Evolutionary conservation across 1,284 basidiomycete genomes (phyloP).

Genomic region (Pulveroboletus sp.): DNA sequence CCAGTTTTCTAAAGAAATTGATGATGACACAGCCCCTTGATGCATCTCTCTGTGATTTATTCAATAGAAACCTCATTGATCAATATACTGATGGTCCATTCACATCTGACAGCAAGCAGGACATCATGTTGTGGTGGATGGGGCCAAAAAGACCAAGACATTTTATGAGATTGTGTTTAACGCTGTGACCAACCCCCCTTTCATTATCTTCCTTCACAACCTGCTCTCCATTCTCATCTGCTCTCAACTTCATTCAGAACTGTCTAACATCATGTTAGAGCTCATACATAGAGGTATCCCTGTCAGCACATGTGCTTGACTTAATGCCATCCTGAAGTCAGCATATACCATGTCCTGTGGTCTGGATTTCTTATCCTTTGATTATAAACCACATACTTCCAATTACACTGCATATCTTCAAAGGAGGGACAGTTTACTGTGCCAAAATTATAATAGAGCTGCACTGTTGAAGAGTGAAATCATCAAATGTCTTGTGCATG

Average conservation of each 20-base stretch:
- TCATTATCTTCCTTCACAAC: neutral
- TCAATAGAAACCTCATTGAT: neutral
- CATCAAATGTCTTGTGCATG: neutral
- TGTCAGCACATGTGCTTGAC: no score
- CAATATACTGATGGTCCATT: neutral
- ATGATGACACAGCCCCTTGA: neutral
- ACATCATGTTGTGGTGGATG: neutral
- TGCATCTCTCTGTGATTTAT: neutral
- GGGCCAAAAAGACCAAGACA: neutral
- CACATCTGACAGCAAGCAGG: neutral
- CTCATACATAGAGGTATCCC: no score
- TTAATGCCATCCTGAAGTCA: no score
- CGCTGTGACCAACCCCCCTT: neutral
- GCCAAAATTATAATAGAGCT: conserved; percentile 1
- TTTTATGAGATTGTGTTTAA: neutral
- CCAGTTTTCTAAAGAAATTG: neutral
- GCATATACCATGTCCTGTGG: no score
- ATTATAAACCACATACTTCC: neutral
- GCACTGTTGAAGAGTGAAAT: conserved; percentile 11
- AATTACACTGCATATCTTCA: conserved; percentile 7
- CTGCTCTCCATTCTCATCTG: neutral
- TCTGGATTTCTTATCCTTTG: neutral
- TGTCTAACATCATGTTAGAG: no score
- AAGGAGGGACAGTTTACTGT: conserved; percentile 1
- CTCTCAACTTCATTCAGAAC: no score